Conservation (phyloP, 768 basidiomycete species). For the Calocybe indica region DNA sequence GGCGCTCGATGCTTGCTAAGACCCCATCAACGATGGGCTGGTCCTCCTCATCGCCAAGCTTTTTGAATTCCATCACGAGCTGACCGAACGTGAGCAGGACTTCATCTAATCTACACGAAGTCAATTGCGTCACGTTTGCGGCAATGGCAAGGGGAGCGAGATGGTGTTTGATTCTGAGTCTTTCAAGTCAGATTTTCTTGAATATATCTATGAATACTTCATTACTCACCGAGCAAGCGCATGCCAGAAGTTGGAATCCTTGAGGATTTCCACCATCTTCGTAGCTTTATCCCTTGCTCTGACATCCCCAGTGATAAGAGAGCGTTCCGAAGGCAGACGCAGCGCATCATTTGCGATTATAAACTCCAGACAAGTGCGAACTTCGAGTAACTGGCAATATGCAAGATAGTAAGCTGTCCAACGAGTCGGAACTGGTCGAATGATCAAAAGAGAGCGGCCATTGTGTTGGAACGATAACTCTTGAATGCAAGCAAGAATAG, state of each 20-base stretch:
- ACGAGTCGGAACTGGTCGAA: constrained; percentile 24
- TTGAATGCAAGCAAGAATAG: neutral
- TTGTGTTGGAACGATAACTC: constrained; percentile 8
- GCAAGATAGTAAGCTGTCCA: constrained; percentile 32
- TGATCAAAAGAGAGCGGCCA: constrained; percentile 10
- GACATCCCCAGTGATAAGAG: constrained; percentile 17
- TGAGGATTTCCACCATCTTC: constrained; percentile 18
- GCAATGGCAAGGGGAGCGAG: constrained; percentile 12
- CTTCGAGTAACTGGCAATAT: constrained; percentile 21
- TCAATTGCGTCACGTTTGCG: neutral
- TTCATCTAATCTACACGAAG: constrained; percentile 1
- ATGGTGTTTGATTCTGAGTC: constrained; percentile 19
- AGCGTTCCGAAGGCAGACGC: constrained; percentile 3
- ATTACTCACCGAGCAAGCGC: constrained; percentile 16
- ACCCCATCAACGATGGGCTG: neutral
- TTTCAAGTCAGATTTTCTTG: neutral
- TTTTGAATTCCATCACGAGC: neutral
- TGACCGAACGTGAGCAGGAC: constrained; percentile 4
- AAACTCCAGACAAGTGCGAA: constrained; percentile 10
- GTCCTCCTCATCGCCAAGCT: too few species aligned
- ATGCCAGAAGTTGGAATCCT: constrained; percentile 24
- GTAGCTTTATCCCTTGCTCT: constrained; percentile 17
- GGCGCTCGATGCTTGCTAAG: constrained; percentile 9
- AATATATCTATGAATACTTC: neutral
- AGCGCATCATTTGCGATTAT: constrained; percentile 15